Conservation (phyloP, 495 filamentous ascomycete species). For the Aspergillus affinis region DNA sequence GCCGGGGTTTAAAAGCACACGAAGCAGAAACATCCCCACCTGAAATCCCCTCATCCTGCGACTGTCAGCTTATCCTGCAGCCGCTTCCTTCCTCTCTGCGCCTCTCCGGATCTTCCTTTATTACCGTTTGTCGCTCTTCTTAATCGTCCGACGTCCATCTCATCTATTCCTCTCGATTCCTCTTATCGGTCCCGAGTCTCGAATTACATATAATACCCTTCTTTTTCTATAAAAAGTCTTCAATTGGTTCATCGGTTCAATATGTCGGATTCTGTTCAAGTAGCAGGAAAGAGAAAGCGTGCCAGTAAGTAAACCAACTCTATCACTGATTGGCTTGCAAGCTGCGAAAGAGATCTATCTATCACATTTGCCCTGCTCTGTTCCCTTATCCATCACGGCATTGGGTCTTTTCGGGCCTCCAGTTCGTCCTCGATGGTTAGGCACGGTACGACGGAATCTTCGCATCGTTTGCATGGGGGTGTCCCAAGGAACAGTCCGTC, state of each 20-base stretch:
- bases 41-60: not conserved
- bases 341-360: conserved; percentile 8
- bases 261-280: conserved; percentile 41
- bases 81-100: not conserved
- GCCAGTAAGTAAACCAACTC: conserved; percentile 31
- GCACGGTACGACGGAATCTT: too few relatives aligned
- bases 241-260: conserved; percentile 5
- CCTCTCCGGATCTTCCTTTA: not conserved
- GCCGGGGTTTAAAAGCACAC: not conserved
- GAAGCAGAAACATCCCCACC: not conserved
- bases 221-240: conserved; percentile 11
- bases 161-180: not conserved
- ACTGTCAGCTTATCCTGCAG: not conserved
- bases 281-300: conserved; percentile 52
- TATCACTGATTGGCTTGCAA: conserved; percentile 9
- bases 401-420: too few relatives aligned
- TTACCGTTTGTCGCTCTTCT: not conserved
- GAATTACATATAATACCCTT: not conserved
- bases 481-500: not conserved
- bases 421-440: too few relatives aligned
- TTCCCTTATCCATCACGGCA: conserved; percentile 5
- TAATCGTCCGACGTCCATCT: not conserved
- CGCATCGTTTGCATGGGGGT: not conserved
- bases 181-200: not conserved
- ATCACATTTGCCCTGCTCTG: conserved; percentile 1